A percentile compares a stretch with the other conserved stretches of the same genome.
Evolutionary conservation across 768 basidiomycete species (phyloP).

Genomic region (Hemileccinum rubropunctum): DNA sequence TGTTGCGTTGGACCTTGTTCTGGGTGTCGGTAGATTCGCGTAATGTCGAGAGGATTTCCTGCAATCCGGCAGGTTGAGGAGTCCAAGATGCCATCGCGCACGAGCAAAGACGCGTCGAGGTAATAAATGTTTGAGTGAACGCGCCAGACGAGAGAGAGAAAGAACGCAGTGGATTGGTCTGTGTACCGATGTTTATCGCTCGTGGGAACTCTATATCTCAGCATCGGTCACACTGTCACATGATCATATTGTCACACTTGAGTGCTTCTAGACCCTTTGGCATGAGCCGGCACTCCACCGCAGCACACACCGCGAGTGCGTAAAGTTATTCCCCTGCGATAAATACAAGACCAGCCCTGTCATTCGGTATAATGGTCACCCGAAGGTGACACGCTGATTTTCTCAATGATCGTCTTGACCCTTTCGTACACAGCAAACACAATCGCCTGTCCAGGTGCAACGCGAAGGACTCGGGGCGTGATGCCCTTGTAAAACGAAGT

Average conservation of each 20-base stretch:
- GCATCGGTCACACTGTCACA: constrained; percentile 31
- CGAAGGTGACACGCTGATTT: constrained; percentile 48
- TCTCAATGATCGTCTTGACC: constrained; percentile 74
- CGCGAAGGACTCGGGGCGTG: constrained; percentile 91
- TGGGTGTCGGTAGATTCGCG: constrained; percentile 85
- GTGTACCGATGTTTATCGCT: constrained; percentile 36
- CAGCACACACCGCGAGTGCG: no score
- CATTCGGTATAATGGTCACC: constrained; percentile 74
- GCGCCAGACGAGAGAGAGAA: constrained; percentile 31
- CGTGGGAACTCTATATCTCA: constrained; percentile 35
- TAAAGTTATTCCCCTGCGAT: neutral
- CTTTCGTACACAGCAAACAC: constrained; percentile 98
- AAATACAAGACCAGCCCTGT: constrained; percentile 2
- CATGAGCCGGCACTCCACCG: no score
- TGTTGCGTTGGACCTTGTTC: constrained; percentile 67
- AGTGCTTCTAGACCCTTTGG: no score
- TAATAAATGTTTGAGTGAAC: constrained; percentile 18
- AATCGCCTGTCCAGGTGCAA: constrained; percentile 95
- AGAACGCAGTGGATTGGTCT: constrained; percentile 17
- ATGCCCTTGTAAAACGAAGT: constrained; percentile 97
- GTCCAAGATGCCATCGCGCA: constrained; percentile 70
- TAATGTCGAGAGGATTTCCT: constrained; percentile 90
- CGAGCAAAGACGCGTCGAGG: constrained; percentile 29
- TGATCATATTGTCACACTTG: constrained; percentile 3
- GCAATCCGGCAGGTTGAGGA: constrained; percentile 81